A percentile compares a stretch with the other conserved stretches of the same genome.
These are phyloP conservation scores for Clonostachys rosea DNA, from an alignment of 2,329 filamentous ascomycete species.

Conservation along the genomic window DNA sequence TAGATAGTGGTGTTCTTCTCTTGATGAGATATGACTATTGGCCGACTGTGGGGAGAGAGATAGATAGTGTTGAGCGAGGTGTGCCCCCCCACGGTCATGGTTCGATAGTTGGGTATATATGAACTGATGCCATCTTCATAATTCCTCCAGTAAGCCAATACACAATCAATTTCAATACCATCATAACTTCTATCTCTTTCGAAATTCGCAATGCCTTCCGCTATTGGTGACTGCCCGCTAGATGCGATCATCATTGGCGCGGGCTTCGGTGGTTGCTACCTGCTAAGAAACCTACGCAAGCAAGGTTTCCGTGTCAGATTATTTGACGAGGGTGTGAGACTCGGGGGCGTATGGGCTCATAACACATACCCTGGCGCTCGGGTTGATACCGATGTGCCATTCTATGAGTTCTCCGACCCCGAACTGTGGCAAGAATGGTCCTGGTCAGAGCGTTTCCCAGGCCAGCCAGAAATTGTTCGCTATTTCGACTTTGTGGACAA, in stretches of 20 bases:
- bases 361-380: constrained; percentile 26
- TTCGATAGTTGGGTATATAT: no score
- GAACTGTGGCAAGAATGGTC: constrained; percentile 31
- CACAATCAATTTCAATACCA: no score
- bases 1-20: no score
- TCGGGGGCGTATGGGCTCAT: constrained; percentile 24
- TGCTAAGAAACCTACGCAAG: constrained; percentile 2
- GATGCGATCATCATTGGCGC: constrained; percentile 5
- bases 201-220: no score
- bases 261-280: constrained; percentile 3
- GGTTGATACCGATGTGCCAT: constrained; percentile 18
- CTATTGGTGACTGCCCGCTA: neutral
- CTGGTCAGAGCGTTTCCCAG: constrained; percentile 26
- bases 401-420: constrained; percentile 15
- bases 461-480: constrained; percentile 21
- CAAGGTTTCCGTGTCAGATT: constrained; percentile 1
- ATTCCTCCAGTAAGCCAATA: no score
- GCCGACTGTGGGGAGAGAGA: no score
- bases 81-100: no score
- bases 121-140: no score
- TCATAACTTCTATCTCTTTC: no score
- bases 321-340: neutral
- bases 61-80: no score
- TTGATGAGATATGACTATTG: no score
- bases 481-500: constrained; percentile 36